Evolutionary conservation across 495 filamentous ascomycete genomes (phyloP), one percentile per base, ranked within the genome.

Genomic region (Hypoxylon subgilvum): DNA sequence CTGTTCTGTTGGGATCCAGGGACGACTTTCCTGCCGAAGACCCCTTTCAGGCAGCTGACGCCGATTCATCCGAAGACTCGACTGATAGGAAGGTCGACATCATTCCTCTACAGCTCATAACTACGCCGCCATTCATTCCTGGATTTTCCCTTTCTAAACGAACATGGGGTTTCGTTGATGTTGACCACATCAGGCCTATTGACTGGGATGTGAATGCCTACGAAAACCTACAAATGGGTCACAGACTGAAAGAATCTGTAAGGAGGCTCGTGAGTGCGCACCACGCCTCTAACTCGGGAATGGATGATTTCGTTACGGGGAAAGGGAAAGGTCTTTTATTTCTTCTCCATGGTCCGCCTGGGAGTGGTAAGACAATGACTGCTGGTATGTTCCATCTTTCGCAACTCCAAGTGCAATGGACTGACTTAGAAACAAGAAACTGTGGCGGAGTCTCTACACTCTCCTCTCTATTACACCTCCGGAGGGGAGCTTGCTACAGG

Each of bases 291-390:
- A 23, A 19, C 14, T 54, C 45, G 16, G 34, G 49, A 14, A 52
- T 54, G 4, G 55, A 58, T n/a, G 61, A 60, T 23, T 32, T 61
- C n/a, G 48, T 60, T 38, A 43, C 44, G 21, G 38, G 50, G 18
- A 65, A 57, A 30, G 52, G 52, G 31, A 48, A 49, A 31, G 44
- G 43, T 16, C 44, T 46, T 25, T n/a, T 57, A 18, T 49, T 57
- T 25, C 42, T 57, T 27, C 44, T 56, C 7, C 52, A 56, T 28
- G 52, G 52, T 28, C 52, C 52, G 9, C 52, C 52, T 5, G 52
- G 52, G 17, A 35, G 40, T 16, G 52, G 52, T 3, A 56, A 56
- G 30, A 57, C 52, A 7, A 36, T 46, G 32, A 50, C 52, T 50
- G 52, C 52, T 39, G 35, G 48, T 52, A 19, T 19, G 31, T 34